Conservation (phyloP, 352 stramenopile species). For the Phytophthora capsici region DNA sequence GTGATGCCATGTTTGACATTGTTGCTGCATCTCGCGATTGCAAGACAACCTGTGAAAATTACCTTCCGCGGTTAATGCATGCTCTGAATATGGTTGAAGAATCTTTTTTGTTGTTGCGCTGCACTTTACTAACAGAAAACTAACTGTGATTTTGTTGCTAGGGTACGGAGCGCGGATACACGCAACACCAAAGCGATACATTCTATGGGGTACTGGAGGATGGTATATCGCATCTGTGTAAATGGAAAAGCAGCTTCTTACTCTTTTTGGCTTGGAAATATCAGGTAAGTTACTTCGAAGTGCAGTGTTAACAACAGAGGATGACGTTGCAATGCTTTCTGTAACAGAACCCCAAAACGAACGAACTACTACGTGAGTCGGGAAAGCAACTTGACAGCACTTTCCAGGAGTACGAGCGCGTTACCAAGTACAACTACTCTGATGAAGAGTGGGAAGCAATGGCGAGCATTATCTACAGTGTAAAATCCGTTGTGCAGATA, state of each 20-base stretch:
- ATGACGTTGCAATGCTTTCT: neutral
- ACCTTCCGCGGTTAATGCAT: conserved; percentile 46
- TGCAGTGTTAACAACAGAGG: neutral
- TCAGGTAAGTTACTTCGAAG: conserved; percentile 29
- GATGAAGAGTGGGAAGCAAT: conserved; percentile 63
- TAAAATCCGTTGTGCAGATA: conserved; percentile 70
- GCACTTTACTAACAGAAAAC: conserved; percentile 1
- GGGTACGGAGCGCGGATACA: conserved; percentile 5
- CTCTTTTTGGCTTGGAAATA: conserved; percentile 69
- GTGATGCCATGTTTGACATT: conserved; percentile 40
- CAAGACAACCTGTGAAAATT: conserved; percentile 39
- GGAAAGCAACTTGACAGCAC: conserved; percentile 38
- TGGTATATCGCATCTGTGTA: conserved; percentile 38
- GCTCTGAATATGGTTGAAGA: conserved; percentile 60
- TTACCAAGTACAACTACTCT: conserved; percentile 78
- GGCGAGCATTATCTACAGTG: conserved; percentile 63
- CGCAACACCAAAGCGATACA: conserved; percentile 29
- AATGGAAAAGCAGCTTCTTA: conserved; percentile 68
- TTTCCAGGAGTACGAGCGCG: conserved; percentile 70
- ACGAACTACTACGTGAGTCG: conserved; percentile 33
- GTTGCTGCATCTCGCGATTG: conserved; percentile 29
- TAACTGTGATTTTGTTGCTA: neutral
- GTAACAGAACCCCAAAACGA: conserved; percentile 44
- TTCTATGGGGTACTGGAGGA: conserved; percentile 32
- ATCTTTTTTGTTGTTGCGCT: no score